Conservation (phyloP, 805 yeast species). For the Wickerhamiella shivajii region DNA sequence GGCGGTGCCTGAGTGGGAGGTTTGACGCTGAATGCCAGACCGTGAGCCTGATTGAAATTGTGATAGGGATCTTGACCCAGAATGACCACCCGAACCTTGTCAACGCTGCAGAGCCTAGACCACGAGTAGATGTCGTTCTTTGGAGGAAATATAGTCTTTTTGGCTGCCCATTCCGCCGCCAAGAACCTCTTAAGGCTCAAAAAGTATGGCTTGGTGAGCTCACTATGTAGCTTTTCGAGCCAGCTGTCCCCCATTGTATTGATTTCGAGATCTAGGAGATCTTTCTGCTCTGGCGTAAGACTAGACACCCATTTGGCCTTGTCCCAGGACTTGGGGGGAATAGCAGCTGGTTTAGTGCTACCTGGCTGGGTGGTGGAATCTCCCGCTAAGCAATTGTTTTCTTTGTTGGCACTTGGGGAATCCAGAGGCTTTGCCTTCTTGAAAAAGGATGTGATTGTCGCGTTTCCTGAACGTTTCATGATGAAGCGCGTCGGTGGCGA, state of each 20-base stretch:
- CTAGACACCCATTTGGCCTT: constrained; percentile 37
- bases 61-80: constrained; percentile 97
- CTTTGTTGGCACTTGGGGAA: constrained; percentile 6
- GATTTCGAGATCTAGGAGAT: constrained; percentile 51
- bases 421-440: constrained; percentile 25
- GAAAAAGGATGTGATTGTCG: constrained; percentile 8
- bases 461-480: constrained; percentile 10
- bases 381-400: no score
- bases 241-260: constrained; percentile 59
- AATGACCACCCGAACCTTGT: constrained; percentile 58
- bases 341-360: constrained; percentile 22
- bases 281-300: constrained; percentile 34
- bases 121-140: constrained; percentile 69
- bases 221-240: constrained; percentile 54
- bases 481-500: not conserved
- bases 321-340: constrained; percentile 22
- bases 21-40: constrained; percentile 81
- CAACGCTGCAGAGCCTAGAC: constrained; percentile 73
- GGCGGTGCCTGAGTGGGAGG: constrained; percentile 82
- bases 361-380: not conserved
- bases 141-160: constrained; percentile 64
- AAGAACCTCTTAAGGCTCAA: constrained; percentile 55
- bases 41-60: constrained; percentile 86
- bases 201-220: constrained; percentile 76
- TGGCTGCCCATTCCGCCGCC: constrained; percentile 29